Evolutionary conservation across 139 green algal species (phyloP).

Genomic region (Chlorella sp.): DNA sequence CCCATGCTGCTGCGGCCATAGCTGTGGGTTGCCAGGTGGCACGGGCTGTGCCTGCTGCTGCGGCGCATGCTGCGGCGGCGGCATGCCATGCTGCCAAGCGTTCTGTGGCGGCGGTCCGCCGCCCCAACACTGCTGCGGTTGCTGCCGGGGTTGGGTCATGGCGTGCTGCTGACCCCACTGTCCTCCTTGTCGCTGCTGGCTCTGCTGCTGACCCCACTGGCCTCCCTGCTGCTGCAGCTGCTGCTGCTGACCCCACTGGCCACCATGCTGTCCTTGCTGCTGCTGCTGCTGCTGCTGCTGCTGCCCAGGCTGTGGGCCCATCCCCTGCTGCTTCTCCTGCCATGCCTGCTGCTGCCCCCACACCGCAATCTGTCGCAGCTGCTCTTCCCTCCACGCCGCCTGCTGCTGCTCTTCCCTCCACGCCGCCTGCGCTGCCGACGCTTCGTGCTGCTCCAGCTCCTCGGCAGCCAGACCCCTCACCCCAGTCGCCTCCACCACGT

Average conservation of each 20-base stretch:
- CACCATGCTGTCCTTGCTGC: not conserved
- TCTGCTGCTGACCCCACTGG: not conserved
- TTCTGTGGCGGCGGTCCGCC: too few relatives aligned
- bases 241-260: not conserved
- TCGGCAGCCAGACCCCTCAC: constrained; percentile 45
- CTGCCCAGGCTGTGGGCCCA: too few relatives aligned
- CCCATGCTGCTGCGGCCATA: not conserved
- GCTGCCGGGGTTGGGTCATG: too few relatives aligned
- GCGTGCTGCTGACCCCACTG: not conserved
- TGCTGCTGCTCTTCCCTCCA: not conserved
- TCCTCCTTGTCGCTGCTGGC: not conserved
- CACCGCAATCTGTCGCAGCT: not conserved
- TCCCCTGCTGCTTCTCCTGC: too few relatives aligned
- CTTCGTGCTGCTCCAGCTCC: constrained; percentile 21
- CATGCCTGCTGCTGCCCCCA: not conserved
- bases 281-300: not conserved
- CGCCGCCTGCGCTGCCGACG: not conserved
- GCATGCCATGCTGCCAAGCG: too few relatives aligned
- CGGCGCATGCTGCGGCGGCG: too few relatives aligned
- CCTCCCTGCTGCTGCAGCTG: not conserved
- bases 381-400: not conserved
- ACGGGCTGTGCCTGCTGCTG: too few relatives aligned
- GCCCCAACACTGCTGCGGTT: not conserved
- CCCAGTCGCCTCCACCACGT: constrained; percentile 44
- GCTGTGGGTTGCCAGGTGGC: too few relatives aligned